Evolutionary conservation across 192 early-diverging fungal genomes (phyloP), one percentile per base, ranked within the genome.

Genomic region (Backusella tarrabulga): DNA sequence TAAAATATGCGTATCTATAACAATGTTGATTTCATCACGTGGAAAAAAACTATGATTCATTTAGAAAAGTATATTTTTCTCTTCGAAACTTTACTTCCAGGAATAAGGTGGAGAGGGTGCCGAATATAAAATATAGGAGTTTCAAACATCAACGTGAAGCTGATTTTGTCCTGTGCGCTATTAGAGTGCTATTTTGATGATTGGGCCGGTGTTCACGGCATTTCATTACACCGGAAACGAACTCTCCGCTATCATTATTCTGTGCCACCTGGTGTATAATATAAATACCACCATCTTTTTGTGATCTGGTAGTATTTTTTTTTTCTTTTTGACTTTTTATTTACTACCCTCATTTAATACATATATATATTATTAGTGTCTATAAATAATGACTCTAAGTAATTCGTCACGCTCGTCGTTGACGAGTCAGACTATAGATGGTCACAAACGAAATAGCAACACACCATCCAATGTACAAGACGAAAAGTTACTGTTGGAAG

Each of bases 361-460:
- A 68, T 68, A 36, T 17, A 34, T 32, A 34, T 35, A n/a, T 35
- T 32, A 36, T 11, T 68, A 68, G 35, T 68, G 34, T 36, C 35
- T 68, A 68, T n/a, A 35, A 3, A 68, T 15, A 17, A 68, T 68
- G 67, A 34, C 67, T 32, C 29, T 68, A 63, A 63, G 56, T 63
- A 63, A 63, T 63, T 63, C 56, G 56, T 63, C 56, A 63, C 56
- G 56, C 21, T 63, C 56, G 56, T 63, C 56, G 56, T 29, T 63
- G 56, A 63, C 56, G 56, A 63, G 56, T 63, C 56, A 63, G 23
- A 63, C 56, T 63, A 63, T 63, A 63, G 56, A 63, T 63, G 56
- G 56, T 63, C 56, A 63, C 2, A 63, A 63, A 26, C 56, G 56
- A 63, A 26, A 63, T 63, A 63, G 56, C 23, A 63, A 12, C 26